Evolutionary conservation across 2,329 filamentous ascomycete species (phyloP), one percentile per base, ranked within the genome.

Genomic region (Fusarium hainanense): DNA sequence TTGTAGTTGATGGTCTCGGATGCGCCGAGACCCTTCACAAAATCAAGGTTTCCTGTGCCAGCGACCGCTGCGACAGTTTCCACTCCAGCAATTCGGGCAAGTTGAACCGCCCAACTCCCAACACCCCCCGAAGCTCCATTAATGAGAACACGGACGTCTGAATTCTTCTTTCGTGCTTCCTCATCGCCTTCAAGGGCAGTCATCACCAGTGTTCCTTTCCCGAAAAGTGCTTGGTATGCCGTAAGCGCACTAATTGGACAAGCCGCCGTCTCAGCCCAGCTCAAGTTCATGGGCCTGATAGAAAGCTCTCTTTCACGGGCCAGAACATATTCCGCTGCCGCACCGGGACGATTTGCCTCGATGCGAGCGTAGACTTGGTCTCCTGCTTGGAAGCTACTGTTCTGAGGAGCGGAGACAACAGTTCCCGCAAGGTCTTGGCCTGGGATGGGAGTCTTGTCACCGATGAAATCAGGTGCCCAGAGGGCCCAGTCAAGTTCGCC

Each of bases 241-340:
- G 82, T 83, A 27, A 82, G 67, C 16, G 81, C 79, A 58, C 78
- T 80, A 21, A 83, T 71, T 4, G 81, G 81, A 28, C 78, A 75
- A 6, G 80, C 78, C 2, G 81, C 79, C 0, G 80, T 78, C 23
- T 81, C 75, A 37, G 34, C 34, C 34, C 34, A 37, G 18, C 34
- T 37, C 34, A 37, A 37, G 18, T 37, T 37, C 6, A 3, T 37
- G 10, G 34, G 34, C 6, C 18, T 37, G 6, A 37, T 37, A n/a
- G 34, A 11, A 37, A 37, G 34, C 34, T 37, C 34, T n/a, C 3
- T 37, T n/a, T 37, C 34, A 37, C 18, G 34, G 0, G 34, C 34
- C n/a, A 37, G 34, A n/a, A 37, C 34, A n/a, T 37, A 37, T n/a
- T 37, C 34, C 0, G 34, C 34, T 18, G 34, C 34, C 34, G 34